Percentiles rank a stretch among this genome's conserved stretches.
Evolutionary conservation across 2,329 filamentous ascomycete species (phyloP).

Genomic region (Phoma herbarum): DNA sequence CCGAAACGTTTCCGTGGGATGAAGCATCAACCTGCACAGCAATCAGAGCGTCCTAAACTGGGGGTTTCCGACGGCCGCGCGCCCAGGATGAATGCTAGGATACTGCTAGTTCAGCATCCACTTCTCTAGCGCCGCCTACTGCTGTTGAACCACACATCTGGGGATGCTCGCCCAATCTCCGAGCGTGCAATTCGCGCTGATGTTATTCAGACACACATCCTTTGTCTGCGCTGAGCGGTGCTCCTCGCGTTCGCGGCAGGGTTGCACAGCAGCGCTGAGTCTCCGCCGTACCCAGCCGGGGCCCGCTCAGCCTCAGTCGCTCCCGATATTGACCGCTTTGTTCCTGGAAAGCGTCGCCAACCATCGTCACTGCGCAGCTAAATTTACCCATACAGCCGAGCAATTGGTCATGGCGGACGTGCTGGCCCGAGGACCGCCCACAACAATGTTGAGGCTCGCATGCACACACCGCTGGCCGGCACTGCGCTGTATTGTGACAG

Average conservation of each 20-base stretch:
- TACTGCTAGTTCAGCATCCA: slow-evolving; percentile 24
- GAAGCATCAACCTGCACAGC: slow-evolving; percentile 43
- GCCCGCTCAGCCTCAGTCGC: slow-evolving; percentile 35
- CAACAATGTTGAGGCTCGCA: slow-evolving; percentile 17
- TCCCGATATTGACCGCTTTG: slow-evolving; percentile 49
- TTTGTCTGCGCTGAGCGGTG: slow-evolving; percentile 19
- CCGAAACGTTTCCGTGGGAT: slow-evolving; percentile 52
- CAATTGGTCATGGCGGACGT: slow-evolving; percentile 31
- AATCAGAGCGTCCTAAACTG: slow-evolving; percentile 31
- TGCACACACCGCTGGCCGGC: slow-evolving; percentile 22
- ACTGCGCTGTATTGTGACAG: slow-evolving; percentile 20
- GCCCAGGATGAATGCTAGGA: slow-evolving; percentile 24
- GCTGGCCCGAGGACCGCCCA: slow-evolving; percentile 17
- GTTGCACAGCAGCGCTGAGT: slow-evolving; percentile 18
- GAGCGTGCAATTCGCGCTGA: slow-evolving; percentile 18
- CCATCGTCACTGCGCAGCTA: slow-evolving; percentile 31
- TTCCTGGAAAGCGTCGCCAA: slow-evolving; percentile 45
- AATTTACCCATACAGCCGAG: slow-evolving; percentile 38
- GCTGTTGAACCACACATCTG: slow-evolving; percentile 32
- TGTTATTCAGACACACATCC: slow-evolving; percentile 30
- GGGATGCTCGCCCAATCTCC: slow-evolving; percentile 27
- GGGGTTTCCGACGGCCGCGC: slow-evolving; percentile 28
- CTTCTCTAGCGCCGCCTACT: slow-evolving; percentile 32
- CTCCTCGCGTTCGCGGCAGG: slow-evolving; percentile 19
- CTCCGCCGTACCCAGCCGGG: slow-evolving; percentile 21